These are phyloP conservation scores for Hirschioporus abietinus DNA, from an alignment of 768 basidiomycete species.

Conservation along the genomic window DNA sequence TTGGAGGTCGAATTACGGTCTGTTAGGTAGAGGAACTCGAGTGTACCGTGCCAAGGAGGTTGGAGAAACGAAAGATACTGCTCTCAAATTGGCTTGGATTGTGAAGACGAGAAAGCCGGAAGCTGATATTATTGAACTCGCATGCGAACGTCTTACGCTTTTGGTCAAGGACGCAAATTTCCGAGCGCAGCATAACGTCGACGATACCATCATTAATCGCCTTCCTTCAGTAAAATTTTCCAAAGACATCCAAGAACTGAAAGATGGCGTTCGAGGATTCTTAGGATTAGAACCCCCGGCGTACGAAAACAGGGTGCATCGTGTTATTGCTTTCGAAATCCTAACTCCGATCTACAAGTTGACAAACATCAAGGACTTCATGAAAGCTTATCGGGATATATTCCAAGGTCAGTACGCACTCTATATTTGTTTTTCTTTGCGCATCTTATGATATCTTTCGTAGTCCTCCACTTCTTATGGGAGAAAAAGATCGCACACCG, in stretches of 20 bases:
- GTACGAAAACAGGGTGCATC: background rate
- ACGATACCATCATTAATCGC: background rate
- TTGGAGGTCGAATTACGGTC: background rate
- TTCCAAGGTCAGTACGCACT: background rate
- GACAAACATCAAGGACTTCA: background rate
- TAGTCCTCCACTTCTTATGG: background rate
- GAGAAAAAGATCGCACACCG: background rate
- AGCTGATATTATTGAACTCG: background rate
- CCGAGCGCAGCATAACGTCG: background rate
- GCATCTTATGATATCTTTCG: background rate
- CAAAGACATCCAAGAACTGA: background rate
- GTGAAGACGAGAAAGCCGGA: background rate
- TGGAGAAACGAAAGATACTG: background rate
- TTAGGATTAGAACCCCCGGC: background rate
- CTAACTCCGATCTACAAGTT: background rate
- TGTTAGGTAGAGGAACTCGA: background rate
- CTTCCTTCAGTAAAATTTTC: background rate
- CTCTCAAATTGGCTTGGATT: background rate
- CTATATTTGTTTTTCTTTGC: background rate
- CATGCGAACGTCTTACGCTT: background rate
- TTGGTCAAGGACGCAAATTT: background rate
- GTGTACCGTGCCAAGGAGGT: background rate
- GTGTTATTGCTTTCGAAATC: background rate
- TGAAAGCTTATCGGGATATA: background rate
- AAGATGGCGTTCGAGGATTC: background rate